phyloP scores from a whole-genome alignment of 768 basidiomycete species.

The Trametes cubensis region DNA sequence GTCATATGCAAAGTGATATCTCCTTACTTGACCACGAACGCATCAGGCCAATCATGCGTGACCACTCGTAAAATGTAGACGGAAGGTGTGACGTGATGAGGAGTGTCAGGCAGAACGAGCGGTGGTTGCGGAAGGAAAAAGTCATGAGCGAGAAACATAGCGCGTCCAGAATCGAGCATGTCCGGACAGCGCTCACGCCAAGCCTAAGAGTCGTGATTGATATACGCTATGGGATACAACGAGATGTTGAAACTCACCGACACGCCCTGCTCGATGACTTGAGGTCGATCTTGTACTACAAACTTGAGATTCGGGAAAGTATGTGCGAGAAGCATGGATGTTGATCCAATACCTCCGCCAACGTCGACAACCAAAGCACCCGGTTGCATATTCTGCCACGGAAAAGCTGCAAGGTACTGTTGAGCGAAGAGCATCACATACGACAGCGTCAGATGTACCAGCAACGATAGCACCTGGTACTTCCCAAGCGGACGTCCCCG shows the following conservation, averaged over 20 bases:
- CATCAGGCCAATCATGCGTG: conserved; percentile 80
- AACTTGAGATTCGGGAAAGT: conserved; percentile 47
- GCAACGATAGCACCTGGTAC: conserved; percentile 36
- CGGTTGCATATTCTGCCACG: conserved; percentile 55
- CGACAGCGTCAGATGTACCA: conserved; percentile 22
- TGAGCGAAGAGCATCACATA: background rate
- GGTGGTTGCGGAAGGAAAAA: conserved; percentile 68
- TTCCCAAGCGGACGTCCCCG: conserved; percentile 73
- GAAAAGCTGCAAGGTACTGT: conserved; percentile 47
- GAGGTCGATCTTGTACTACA: conserved; percentile 63
- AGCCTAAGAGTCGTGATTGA: conserved; percentile 38
- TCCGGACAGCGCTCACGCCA: conserved; percentile 64
- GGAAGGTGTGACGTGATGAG: conserved; percentile 45
- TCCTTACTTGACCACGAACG: conserved; percentile 35
- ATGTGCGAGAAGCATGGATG: conserved; percentile 46
- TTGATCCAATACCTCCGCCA: conserved; percentile 68
- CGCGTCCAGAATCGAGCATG: conserved; percentile 55
- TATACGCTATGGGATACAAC: background rate
- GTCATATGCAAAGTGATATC: background rate
- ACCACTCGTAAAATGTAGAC: conserved; percentile 74
- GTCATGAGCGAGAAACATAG: conserved; percentile 70
- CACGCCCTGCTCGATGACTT: conserved; percentile 54
- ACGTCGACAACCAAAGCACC: conserved; percentile 64
- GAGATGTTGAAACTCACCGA: conserved; percentile 24
- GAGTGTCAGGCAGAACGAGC: background rate